These are phyloP conservation scores for Calocybe indica DNA, from an alignment of 768 basidiomycete genomes.

Conservation along the genomic window DNA sequence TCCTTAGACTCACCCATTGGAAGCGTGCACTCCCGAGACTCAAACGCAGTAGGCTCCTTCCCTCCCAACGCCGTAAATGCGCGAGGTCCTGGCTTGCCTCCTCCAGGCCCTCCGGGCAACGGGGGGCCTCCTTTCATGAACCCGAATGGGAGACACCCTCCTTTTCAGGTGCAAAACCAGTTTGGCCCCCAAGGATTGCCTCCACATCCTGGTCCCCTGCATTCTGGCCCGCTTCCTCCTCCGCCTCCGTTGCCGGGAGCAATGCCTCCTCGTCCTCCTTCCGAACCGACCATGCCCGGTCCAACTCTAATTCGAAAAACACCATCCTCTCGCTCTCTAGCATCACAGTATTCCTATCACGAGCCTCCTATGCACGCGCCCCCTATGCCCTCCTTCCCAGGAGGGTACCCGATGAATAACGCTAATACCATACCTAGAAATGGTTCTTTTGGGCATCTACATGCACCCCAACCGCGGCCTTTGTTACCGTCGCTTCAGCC, in stretches of 20 bases:
- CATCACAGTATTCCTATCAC: constrained; percentile 43
- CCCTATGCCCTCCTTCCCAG: constrained; percentile 36
- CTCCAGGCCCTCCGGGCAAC: too few species aligned
- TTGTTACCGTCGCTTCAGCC: constrained; percentile 61
- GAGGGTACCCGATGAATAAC: constrained; percentile 25
- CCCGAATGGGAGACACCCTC: too few species aligned
- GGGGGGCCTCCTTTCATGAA: too few species aligned
- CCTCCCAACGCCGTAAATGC: too few species aligned
- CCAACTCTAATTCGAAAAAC: constrained; percentile 37
- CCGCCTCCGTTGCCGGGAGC: background rate
- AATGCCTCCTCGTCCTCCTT: constrained; percentile 37
- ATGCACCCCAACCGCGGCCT: constrained; percentile 41
- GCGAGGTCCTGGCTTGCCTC: too few species aligned
- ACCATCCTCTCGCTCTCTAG: constrained; percentile 54
- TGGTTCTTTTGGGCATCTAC: constrained; percentile 31
- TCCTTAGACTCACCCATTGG: too few species aligned
- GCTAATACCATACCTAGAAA: constrained; percentile 25
- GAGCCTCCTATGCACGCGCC: constrained; percentile 29
- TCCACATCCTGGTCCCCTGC: constrained; percentile 7
- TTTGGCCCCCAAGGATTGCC: too few species aligned
- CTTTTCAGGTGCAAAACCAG: too few species aligned
- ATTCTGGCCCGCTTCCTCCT: constrained; percentile 17
- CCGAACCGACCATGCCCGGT: constrained; percentile 34
- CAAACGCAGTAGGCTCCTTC: too few species aligned
- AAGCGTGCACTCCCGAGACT: too few species aligned